phyloP scores from a whole-genome alignment of 495 filamentous ascomycete species.

The Viridothelium virens region DNA sequence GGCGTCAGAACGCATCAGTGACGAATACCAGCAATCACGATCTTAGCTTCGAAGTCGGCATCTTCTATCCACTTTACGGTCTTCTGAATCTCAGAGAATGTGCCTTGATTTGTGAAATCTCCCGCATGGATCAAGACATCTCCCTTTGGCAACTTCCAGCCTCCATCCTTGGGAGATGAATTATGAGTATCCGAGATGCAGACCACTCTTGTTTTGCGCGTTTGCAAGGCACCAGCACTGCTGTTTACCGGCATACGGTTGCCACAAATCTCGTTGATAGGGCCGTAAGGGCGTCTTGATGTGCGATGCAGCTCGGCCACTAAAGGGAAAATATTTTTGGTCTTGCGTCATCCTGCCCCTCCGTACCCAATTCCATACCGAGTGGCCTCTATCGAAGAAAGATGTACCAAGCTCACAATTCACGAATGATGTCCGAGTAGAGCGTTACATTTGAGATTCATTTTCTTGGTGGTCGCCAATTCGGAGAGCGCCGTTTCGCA shows the following conservation, averaged over 20 bases:
- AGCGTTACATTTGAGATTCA: no score
- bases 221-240: neutral
- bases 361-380: no score
- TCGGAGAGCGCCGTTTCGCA: neutral
- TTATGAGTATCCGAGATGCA: slow-evolving; percentile 58
- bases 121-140: slow-evolving; percentile 57
- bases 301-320: neutral
- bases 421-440: no score
- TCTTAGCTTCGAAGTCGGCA: slow-evolving; percentile 50
- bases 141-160: slow-evolving; percentile 49
- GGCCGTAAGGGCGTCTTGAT: neutral
- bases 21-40: slow-evolving; percentile 49
- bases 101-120: slow-evolving; percentile 53
- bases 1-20: neutral
- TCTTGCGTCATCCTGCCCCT: neutral
- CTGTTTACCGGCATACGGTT: neutral
- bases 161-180: slow-evolving; percentile 44
- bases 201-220: slow-evolving; percentile 49
- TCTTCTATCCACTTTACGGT: slow-evolving; percentile 51
- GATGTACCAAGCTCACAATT: no score
- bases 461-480: no score
- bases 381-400: no score
- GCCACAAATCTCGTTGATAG: neutral
- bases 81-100: slow-evolving; percentile 44
- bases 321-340: neutral